Percentiles rank a stretch among this genome's conserved stretches.
Evolutionary conservation across 2,329 filamentous ascomycete genomes (phyloP).

Genomic region (Fusarium verrucosum): DNA sequence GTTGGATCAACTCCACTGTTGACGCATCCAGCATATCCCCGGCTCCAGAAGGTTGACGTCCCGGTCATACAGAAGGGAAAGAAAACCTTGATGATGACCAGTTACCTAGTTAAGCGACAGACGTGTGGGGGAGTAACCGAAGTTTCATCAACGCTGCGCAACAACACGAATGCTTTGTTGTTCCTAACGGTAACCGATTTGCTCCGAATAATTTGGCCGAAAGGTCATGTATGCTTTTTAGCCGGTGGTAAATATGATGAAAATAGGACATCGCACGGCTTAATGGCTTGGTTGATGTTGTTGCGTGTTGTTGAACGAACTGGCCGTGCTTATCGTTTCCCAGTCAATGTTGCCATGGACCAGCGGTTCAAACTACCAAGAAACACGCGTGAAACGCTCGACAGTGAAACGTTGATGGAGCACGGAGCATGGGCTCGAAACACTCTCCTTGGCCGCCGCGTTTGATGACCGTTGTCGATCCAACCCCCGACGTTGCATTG

Average conservation of each 20-base stretch:
- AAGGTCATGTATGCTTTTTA: conserved; percentile 1
- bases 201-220: conserved; percentile 14
- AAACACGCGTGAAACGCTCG: conserved; percentile 34
- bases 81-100: conserved; percentile 12
- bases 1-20: conserved; percentile 34
- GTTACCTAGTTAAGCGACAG: conserved; percentile 14
- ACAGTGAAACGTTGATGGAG: conserved; percentile 30
- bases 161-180: conserved; percentile 23
- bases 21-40: conserved; percentile 35
- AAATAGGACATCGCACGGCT: conserved; percentile 1
- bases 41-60: conserved; percentile 5
- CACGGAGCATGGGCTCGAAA: conserved; percentile 30
- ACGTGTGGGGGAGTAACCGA: conserved; percentile 34
- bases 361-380: conserved; percentile 34
- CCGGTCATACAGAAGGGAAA: conserved; percentile 1
- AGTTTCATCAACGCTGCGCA: conserved; percentile 8
- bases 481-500: conserved; percentile 11
- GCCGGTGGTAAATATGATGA: not conserved
- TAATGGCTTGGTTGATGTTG: not conserved
- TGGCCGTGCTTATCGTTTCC: conserved; percentile 28
- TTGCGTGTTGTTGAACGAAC: not conserved
- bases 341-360: conserved; percentile 24
- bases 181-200: conserved; percentile 18
- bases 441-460: conserved; percentile 18
- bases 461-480: conserved; percentile 38